Evolutionary conservation across 2,329 filamentous ascomycete species (phyloP).

Genomic region (Ceratocystis lukuohia): DNA sequence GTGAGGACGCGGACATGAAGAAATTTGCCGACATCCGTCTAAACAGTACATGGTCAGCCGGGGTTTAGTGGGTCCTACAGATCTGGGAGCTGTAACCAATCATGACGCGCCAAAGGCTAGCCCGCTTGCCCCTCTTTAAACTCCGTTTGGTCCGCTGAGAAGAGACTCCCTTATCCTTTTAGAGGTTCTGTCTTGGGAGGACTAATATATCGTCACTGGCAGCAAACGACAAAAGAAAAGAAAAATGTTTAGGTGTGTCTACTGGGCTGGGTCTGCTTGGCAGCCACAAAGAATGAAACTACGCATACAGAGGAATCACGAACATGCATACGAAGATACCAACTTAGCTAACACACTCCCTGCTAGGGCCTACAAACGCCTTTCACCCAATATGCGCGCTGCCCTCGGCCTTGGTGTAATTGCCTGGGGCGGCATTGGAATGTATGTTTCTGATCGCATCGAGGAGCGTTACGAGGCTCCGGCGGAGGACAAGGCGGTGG

Average conservation of each 20-base stretch:
- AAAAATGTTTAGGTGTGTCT: too few species aligned
- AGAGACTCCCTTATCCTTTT: too few species aligned
- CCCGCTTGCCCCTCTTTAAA: not conserved
- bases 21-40: too few species aligned
- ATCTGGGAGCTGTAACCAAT: not conserved
- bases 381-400: conserved; percentile 56
- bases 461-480: conserved; percentile 63
- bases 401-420: conserved; percentile 62
- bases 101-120: not conserved
- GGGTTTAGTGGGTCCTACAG: not conserved
- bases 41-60: not conserved
- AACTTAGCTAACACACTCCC: not conserved
- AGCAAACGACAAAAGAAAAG: too few species aligned
- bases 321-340: too few species aligned
- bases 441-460: conserved; percentile 59
- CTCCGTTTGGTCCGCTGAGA: too few species aligned
- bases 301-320: too few species aligned
- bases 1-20: too few species aligned
- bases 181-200: too few species aligned
- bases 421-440: conserved; percentile 59
- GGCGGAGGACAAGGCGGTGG: conserved; percentile 55
- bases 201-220: too few species aligned
- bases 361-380: conserved; percentile 54
- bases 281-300: too few species aligned
- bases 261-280: too few species aligned